Conservation (phyloP, 345 rosid genomes). For the Aquilaria yunnanensis region DNA sequence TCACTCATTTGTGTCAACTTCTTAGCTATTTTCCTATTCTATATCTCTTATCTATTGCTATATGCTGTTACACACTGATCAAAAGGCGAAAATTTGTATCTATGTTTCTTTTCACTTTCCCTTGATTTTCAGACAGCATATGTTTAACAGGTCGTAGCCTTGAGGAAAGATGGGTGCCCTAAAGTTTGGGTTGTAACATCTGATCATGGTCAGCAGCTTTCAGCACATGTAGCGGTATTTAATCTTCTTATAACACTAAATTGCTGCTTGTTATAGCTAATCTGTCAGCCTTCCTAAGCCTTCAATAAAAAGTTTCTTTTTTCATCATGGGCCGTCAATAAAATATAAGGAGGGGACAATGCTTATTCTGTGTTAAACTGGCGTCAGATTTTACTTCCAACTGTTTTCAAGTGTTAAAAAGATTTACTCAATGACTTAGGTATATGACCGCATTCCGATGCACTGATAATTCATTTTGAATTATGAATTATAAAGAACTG, state of each 20-base stretch:
- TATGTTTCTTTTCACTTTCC: conserved; percentile 2
- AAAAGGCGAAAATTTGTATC: background rate
- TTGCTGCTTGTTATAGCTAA: background rate
- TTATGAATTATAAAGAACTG: no score
- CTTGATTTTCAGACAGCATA: conserved; percentile 10
- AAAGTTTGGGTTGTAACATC: conserved; percentile 96
- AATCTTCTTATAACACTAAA: conserved; percentile 3
- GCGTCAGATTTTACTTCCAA: background rate
- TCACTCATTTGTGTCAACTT: no score
- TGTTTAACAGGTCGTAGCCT: conserved; percentile 61
- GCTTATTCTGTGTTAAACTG: background rate
- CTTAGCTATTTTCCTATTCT: no score
- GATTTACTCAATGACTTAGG: no score
- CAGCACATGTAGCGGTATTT: conserved; percentile 91
- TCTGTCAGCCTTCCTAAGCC: background rate
- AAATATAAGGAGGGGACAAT: background rate
- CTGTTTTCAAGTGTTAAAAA: background rate
- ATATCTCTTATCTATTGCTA: no score
- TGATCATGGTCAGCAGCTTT: conserved; percentile 71
- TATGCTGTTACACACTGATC: no score
- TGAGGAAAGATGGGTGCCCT: conserved; percentile 89
- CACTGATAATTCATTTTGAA: no score
- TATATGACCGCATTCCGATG: no score
- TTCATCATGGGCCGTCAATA: background rate
- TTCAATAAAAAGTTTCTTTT: background rate